Evolutionary conservation across 2,329 filamentous ascomycete species (phyloP).

Genomic region (Colletotrichum sp.): DNA sequence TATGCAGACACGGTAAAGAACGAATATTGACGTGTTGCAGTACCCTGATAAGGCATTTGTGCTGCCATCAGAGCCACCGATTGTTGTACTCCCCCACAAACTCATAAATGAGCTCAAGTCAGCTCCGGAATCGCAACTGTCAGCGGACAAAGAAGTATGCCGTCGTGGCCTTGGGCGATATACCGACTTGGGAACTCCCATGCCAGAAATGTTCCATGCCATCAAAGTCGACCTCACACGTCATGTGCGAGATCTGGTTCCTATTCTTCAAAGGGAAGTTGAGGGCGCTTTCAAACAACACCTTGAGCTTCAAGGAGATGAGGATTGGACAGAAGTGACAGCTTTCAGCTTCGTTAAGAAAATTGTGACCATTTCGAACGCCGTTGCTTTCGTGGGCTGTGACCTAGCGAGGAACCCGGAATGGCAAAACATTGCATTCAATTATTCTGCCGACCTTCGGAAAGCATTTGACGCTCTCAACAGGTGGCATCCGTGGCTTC

Average conservation of each 20-base stretch:
- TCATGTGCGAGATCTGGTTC: neutral
- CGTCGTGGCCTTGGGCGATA: neutral
- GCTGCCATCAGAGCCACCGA: neutral
- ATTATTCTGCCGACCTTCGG: neutral
- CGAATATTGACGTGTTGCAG: neutral
- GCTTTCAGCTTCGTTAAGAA: neutral
- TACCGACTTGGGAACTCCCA: neutral
- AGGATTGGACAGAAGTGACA: neutral
- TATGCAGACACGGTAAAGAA: neutral
- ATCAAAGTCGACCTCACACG: slow-evolving; percentile 4
- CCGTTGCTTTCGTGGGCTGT: neutral
- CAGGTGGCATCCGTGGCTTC: neutral
- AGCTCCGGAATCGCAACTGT: neutral
- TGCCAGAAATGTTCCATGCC: neutral
- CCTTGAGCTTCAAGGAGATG: neutral
- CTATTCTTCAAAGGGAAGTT: neutral
- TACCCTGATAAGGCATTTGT: neutral
- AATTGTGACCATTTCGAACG: neutral
- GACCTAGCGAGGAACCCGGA: neutral
- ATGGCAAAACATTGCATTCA: neutral
- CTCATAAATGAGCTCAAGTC: neutral
- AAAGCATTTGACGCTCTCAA: neutral
- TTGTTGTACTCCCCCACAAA: neutral
- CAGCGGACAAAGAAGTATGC: neutral
- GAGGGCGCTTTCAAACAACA: neutral